phyloP scores from a whole-genome alignment of 2,329 filamentous ascomycete species.

The Onygenales sp. region DNA sequence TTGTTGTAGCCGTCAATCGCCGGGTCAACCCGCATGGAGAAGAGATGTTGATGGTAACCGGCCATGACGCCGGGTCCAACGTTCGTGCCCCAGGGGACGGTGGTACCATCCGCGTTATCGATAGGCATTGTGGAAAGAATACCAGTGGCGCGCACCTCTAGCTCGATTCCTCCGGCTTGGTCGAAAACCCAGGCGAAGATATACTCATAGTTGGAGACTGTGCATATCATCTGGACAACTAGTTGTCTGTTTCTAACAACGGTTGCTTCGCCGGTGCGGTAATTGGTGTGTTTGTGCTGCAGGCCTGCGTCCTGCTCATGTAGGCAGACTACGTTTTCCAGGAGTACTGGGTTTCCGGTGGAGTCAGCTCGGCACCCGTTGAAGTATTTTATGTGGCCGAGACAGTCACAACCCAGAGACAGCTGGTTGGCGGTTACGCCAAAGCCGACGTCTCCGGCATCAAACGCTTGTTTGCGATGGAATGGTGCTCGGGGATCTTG shows the following conservation, averaged over 20 bases:
- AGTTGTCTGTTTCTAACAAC: constrained; percentile 56
- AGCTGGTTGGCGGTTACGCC: constrained; percentile 61
- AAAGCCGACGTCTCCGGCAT: constrained; percentile 58
- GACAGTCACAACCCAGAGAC: constrained; percentile 60
- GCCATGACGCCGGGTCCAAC: constrained; percentile 62
- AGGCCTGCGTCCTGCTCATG: constrained; percentile 63
- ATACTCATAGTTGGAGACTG: constrained; percentile 64
- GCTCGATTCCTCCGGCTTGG: constrained; percentile 57
- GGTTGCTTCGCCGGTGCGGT: constrained; percentile 54
- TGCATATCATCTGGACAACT: constrained; percentile 61
- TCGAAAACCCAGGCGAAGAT: constrained; percentile 64
- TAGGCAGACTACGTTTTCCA: constrained; percentile 60
- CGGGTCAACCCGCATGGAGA: constrained; percentile 57
- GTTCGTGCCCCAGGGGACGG: constrained; percentile 58
- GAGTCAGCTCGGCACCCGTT: constrained; percentile 49
- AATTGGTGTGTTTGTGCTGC: constrained; percentile 64
- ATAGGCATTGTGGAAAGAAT: constrained; percentile 60
- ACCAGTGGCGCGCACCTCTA: constrained; percentile 60
- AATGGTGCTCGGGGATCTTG: constrained; percentile 58
- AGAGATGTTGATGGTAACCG: constrained; percentile 67
- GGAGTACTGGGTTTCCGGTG: constrained; percentile 47
- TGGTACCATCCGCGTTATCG: constrained; percentile 48
- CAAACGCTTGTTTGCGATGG: constrained; percentile 62
- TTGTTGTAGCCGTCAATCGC: constrained; percentile 50
- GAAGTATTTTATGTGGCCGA: constrained; percentile 61